Conservation (phyloP, 176 grass and related monocot species). For the Saccharum spontaneum region DNA sequence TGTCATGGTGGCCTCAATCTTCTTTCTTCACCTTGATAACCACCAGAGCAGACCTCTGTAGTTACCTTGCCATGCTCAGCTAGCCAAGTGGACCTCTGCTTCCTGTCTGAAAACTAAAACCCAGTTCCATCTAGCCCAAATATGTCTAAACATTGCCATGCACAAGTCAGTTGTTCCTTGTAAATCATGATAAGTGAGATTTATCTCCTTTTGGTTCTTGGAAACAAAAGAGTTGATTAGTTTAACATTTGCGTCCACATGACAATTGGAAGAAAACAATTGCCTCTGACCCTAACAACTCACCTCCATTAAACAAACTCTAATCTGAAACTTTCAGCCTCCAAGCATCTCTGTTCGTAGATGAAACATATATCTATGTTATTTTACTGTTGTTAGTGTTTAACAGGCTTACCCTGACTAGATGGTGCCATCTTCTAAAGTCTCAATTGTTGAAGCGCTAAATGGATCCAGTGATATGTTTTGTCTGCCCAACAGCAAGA, state of each 20-base stretch:
- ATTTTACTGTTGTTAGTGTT: not conserved
- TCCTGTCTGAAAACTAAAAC: slow-evolving; percentile 4
- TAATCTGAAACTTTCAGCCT: slow-evolving; percentile 4
- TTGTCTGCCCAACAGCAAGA: not conserved
- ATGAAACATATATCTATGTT: not conserved
- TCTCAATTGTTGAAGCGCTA: not conserved
- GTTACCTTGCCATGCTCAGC: not conserved
- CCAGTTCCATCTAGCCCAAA: not conserved
- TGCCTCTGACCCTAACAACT: not conserved
- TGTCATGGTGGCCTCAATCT: not conserved
- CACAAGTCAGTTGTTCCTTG: not conserved
- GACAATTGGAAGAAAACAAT: not conserved
- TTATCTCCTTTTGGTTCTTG: not conserved
- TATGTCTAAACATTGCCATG: not conserved
- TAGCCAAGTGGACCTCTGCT: not conserved
- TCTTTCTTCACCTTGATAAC: not conserved
- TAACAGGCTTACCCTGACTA: not conserved
- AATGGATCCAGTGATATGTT: not conserved
- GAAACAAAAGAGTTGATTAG: not conserved
- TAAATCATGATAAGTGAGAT: not conserved
- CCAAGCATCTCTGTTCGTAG: not conserved
- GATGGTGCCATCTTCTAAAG: not conserved
- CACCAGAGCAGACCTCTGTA: slow-evolving; percentile 6
- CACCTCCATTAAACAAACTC: not conserved
- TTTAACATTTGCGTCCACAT: not conserved